These are phyloP conservation scores for Pleodorina starrii DNA, from an alignment of 139 green algal species.

Conservation along the genomic window DNA sequence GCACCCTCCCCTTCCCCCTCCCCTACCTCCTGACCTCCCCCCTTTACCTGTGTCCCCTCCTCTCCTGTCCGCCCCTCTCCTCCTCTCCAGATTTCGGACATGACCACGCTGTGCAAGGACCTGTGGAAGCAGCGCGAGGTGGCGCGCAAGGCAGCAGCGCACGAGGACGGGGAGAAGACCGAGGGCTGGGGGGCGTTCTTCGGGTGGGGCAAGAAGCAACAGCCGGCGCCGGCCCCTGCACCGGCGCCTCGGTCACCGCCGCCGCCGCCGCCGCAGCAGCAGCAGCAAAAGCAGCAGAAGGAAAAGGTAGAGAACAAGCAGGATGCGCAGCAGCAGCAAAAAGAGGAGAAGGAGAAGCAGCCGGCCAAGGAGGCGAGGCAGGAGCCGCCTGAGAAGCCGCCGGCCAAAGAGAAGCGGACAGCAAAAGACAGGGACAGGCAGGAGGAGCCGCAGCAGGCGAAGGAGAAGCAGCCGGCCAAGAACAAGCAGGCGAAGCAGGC, in stretches of 20 bases:
- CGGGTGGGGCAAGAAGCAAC: slow-evolving; percentile 35
- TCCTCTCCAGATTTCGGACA: slow-evolving; percentile 46
- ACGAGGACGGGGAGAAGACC: neutral
- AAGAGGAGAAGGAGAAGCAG: neutral
- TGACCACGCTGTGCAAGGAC: slow-evolving; percentile 10
- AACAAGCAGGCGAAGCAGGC: neutral
- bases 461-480: neutral
- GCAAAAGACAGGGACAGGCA: neutral
- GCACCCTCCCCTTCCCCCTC: too few relatives aligned
- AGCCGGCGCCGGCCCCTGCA: neutral
- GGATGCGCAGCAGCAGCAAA: neutral
- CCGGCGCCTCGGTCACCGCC: too few relatives aligned
- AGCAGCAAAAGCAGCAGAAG: neutral
- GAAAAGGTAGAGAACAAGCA: neutral
- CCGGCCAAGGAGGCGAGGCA: neutral
- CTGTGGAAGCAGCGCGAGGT: slow-evolving; percentile 35
- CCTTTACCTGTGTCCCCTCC: too few relatives aligned
- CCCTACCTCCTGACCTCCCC: too few relatives aligned
- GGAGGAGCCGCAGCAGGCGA: neutral
- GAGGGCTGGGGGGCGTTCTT: slow-evolving; percentile 15
- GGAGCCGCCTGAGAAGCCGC: neutral
- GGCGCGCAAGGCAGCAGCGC: slow-evolving; percentile 4
- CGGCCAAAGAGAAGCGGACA: neutral
- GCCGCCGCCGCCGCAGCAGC: neutral
- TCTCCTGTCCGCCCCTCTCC: too few relatives aligned